Evolutionary conservation across 352 stramenopile genomes (phyloP).

Genomic region (Globisporangium cystogenes): DNA sequence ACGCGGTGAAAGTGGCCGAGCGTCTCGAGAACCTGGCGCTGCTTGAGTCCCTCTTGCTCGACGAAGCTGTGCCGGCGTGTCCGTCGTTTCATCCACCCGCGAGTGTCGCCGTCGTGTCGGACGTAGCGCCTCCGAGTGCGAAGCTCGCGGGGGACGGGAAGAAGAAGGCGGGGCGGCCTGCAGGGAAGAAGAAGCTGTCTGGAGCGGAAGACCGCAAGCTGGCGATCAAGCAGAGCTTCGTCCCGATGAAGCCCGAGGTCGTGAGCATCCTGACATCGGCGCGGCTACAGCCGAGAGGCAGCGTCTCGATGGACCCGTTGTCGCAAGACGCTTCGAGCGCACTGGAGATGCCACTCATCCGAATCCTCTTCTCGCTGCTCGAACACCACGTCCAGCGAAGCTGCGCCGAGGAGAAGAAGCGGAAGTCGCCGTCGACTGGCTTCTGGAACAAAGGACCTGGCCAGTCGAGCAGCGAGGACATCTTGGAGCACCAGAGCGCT

Average conservation of each 20-base stretch:
- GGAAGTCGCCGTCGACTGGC: background rate
- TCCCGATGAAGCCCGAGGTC: conserved; percentile 23
- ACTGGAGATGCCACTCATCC: conserved; percentile 12
- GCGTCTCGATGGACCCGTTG: conserved; percentile 3
- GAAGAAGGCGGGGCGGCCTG: conserved; percentile 21
- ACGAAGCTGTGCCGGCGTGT: conserved; percentile 23
- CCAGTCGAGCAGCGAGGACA: conserved; percentile 1
- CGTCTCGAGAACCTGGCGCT: conserved; percentile 36
- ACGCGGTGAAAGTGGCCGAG: conserved; percentile 26
- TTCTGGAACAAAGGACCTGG: conserved; percentile 6
- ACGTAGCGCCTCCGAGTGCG: background rate
- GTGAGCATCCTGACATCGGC: conserved; percentile 29
- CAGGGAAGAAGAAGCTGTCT: conserved; percentile 12
- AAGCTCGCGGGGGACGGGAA: conserved; percentile 13
- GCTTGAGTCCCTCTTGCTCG: conserved; percentile 34
- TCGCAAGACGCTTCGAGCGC: background rate
- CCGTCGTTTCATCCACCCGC: conserved; percentile 27
- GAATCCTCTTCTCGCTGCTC: conserved; percentile 14
- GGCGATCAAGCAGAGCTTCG: conserved; percentile 23
- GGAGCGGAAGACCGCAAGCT: conserved; percentile 15
- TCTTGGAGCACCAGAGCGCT: conserved; percentile 9
- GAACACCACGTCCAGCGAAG: conserved; percentile 12
- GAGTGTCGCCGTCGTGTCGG: background rate
- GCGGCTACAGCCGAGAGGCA: conserved; percentile 4
- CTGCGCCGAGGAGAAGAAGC: conserved; percentile 11